Evolutionary conservation across 768 basidiomycete genomes (phyloP).

Genomic region (Hericium erinaceus): DNA sequence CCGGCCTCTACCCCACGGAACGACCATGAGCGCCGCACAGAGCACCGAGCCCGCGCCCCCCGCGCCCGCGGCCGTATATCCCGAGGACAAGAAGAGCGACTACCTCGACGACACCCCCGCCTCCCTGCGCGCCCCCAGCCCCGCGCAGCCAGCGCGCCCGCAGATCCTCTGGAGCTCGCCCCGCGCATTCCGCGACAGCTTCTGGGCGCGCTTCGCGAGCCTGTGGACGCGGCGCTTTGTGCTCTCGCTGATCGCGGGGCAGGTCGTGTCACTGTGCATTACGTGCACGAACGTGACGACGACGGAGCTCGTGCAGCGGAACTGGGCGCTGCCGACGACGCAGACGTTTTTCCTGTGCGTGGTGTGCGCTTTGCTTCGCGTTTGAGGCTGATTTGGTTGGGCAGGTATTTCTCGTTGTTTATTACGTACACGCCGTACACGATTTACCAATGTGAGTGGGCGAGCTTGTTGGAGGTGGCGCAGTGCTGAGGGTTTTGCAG

Average conservation of each 20-base stretch:
- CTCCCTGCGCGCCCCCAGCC: neutral
- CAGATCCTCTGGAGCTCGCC: constrained; percentile 60
- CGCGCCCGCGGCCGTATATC: neutral
- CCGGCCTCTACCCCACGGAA: neutral
- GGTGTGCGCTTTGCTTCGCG: neutral
- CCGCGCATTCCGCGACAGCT: constrained; percentile 40
- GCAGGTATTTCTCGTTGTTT: constrained; percentile 73
- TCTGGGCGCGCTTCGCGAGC: constrained; percentile 55
- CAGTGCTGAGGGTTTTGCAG: constrained; percentile 25
- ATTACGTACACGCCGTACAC: constrained; percentile 80
- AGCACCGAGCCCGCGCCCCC: neutral
- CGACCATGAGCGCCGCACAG: neutral
- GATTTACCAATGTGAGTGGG: constrained; percentile 66
- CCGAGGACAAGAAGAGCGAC: neutral
- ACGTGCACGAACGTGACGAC: constrained; percentile 86
- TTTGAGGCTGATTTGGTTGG: neutral
- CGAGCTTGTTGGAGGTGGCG: too few species aligned
- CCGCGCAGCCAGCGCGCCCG: constrained; percentile 31
- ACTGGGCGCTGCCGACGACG: constrained; percentile 71
- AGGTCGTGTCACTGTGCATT: constrained; percentile 79
- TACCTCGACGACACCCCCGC: neutral
- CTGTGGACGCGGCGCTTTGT: constrained; percentile 72
- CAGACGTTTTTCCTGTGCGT: constrained; percentile 79
- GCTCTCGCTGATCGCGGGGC: constrained; percentile 64
- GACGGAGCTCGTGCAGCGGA: constrained; percentile 58